A percentile compares a stretch with the other conserved stretches of the same genome.
Conservation (phyloP, 2,329 filamentous ascomycete genomes). For the Aspergillus brunneoviolaceus region DNA sequence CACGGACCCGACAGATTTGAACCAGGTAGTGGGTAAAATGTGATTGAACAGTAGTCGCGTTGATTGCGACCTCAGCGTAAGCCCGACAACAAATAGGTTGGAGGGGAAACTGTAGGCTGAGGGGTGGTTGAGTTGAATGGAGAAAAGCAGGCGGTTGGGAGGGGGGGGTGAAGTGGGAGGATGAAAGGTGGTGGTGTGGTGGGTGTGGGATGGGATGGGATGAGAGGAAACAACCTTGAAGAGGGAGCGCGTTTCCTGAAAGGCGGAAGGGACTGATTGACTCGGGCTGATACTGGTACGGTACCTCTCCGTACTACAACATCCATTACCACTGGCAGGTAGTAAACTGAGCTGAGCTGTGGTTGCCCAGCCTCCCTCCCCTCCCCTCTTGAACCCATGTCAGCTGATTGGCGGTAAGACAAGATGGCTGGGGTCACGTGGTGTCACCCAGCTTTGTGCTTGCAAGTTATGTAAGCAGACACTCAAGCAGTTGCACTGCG, state of each 20-base stretch:
- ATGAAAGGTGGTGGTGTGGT: background rate
- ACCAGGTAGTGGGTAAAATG: background rate
- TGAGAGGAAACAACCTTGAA: background rate
- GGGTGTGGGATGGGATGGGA: background rate
- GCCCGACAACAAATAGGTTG: constrained; percentile 9
- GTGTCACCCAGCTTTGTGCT: background rate
- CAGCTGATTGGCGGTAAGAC: constrained; percentile 13
- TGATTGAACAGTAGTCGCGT: constrained; percentile 7
- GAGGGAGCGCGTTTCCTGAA: constrained; percentile 4
- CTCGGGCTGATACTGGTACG: no score
- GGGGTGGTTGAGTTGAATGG: background rate
- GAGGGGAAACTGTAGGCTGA: constrained; percentile 5
- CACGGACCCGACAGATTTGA: background rate
- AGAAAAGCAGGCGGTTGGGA: background rate
- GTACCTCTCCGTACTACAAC: no score
- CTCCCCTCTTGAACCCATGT: background rate
- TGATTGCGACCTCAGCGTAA: background rate
- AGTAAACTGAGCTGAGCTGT: no score
- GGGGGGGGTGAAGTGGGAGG: background rate
- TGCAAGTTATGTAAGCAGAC: background rate
- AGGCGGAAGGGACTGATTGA: background rate
- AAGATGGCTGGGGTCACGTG: constrained; percentile 35
- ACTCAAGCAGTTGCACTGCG: background rate
- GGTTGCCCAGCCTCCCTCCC: constrained; percentile 16
- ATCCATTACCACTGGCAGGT: no score